Conservation (phyloP, 805 yeast species). For the Kockiozyma suomiensis region DNA sequence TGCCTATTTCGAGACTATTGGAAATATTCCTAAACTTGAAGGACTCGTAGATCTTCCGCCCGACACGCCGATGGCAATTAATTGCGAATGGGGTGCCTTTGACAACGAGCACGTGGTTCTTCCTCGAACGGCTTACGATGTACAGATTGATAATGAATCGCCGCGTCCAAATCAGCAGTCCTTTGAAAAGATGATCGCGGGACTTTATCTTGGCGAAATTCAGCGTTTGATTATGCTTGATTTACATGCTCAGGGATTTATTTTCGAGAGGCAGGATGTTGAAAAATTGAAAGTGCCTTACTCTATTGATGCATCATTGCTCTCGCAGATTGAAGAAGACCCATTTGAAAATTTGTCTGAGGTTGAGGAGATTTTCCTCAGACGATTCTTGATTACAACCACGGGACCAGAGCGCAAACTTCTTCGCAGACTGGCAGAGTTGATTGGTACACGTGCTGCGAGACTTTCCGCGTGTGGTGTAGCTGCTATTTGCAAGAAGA, state of each 20-base stretch:
- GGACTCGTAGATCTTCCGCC: constrained; percentile 69
- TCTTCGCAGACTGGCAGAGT: constrained; percentile 78
- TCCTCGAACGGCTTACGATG: constrained; percentile 89
- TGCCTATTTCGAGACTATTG: constrained; percentile 72
- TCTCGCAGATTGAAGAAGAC: constrained; percentile 85
- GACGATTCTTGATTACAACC: constrained; percentile 62
- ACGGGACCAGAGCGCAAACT: constrained; percentile 78
- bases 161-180: constrained; percentile 97
- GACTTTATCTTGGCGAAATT: constrained; percentile 93
- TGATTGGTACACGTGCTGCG: constrained; percentile 90
- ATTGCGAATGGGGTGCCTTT: constrained; percentile 98
- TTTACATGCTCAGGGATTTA: constrained; percentile 60
- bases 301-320: constrained; percentile 85
- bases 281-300: constrained; percentile 63
- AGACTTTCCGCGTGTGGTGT: constrained; percentile 92
- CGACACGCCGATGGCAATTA: constrained; percentile 85
- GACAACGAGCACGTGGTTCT: constrained; percentile 83
- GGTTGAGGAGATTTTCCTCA: constrained; percentile 66
- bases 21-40: constrained; percentile 76
- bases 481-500: constrained; percentile 89
- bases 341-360: constrained; percentile 80
- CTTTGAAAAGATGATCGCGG: constrained; percentile 96
- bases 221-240: constrained; percentile 79
- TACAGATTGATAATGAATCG: constrained; percentile 75
- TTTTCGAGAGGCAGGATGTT: constrained; percentile 73